Base-by-base conservation (phyloP, 257 asterid genomes). In the Solanum chiquidenum region DNA sequence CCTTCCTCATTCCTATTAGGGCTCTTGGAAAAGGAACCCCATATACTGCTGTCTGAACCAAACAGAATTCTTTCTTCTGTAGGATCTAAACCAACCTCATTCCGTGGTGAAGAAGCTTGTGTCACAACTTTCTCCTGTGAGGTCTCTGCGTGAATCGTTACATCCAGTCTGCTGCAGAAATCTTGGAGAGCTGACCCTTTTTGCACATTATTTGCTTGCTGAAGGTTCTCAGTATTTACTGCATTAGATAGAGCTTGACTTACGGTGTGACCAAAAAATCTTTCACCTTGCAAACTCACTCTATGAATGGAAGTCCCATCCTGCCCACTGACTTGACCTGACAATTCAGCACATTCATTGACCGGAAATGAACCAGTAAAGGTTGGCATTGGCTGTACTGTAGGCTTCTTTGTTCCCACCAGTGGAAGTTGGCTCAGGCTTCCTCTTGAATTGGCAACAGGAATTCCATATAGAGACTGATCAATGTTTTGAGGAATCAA, bases 381-480 rank as follows among this genome's bases (percentile, higher is more conserved):
- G 86, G 92, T 87, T 77, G 90, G 87, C 90, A 90, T 73, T 68
- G 92, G 98, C 86, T 87, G 93, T 79, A 88, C 89, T 29, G 94
- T 87, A 87, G 94, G 87, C 87, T 94, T 93, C 69, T 91, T 93
- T 16, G 90, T 80, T 87, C 88, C 92, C 92, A 89, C 73, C 73
- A 91, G 95, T 74, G 98, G 88, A 90, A 92, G 91, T 84, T 94
- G 95, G 86, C 90, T 91, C n/a, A 86, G 89, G 83, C 90, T 83
- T 82, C 95, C 95, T 93, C 98, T 95, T 82, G 98, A 92, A 89
- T 90, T 87, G 86, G 98, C 90, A 83, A 96, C 87, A 27, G 99
- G 99, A 91, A 94, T 93, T 86, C 99, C 99, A 91, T 94, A 95
- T 68, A 96, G 95, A 71, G 98, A 96, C 87, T 92, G 96, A 88